phyloP scores from a whole-genome alignment of 441 rosid genomes.

The Raphanus hybrid region DNA sequence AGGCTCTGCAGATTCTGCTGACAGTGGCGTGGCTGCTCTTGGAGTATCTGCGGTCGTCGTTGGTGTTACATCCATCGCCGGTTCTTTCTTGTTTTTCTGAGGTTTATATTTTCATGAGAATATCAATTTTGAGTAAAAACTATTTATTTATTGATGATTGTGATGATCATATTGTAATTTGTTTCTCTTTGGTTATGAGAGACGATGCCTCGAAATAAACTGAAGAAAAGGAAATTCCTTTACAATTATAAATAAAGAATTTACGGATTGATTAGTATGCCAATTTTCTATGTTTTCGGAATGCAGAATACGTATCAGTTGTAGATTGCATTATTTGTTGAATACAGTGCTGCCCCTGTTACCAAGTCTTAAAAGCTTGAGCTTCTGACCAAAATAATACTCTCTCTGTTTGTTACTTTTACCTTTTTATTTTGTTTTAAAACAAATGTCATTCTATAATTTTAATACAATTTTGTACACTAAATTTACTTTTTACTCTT shows the following conservation, averaged over 20 bases:
- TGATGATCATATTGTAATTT: conserved; percentile 33
- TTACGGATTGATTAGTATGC: not conserved
- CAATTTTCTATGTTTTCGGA: not conserved
- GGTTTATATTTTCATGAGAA: conserved; percentile 13
- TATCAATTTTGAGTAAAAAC: not conserved
- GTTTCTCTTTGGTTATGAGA: conserved; percentile 10
- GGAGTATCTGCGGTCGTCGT: conserved; percentile 37
- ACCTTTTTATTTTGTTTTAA: too few relatives aligned
- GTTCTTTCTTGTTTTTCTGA: conserved; percentile 48
- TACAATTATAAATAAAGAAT: not conserved
- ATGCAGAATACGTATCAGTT: not conserved
- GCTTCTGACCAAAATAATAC: too few relatives aligned
- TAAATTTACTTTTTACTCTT: too few relatives aligned
- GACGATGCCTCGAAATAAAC: conserved; percentile 19
- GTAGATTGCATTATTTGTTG: not conserved
- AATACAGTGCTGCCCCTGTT: too few relatives aligned
- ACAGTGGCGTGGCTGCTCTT: conserved; percentile 31
- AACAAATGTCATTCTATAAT: too few relatives aligned
- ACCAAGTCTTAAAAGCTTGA: too few relatives aligned
- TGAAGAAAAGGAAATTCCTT: not conserved
- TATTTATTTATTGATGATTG: conserved; percentile 29
- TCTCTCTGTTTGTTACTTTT: too few relatives aligned
- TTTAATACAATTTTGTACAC: too few relatives aligned
- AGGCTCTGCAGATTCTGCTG: conserved; percentile 6
- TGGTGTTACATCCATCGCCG: conserved; percentile 42